Evolutionary conservation across 495 filamentous ascomycete genomes (phyloP), one percentile per base, ranked within the genome.

Genomic region (Podospora bellae-mahoneyi): DNA sequence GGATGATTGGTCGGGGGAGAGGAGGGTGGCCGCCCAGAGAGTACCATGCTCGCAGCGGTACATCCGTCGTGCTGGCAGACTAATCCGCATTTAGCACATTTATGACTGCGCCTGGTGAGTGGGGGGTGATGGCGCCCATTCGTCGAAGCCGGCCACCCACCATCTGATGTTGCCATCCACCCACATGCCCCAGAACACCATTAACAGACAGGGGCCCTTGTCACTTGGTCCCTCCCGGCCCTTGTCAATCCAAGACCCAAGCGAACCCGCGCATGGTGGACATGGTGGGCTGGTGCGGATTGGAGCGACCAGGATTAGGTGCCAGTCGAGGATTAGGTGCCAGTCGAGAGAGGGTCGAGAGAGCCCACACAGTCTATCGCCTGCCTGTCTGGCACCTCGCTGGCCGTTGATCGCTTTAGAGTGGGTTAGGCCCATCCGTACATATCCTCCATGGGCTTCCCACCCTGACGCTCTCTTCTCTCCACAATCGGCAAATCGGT

Each of bases 401-500:
- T 72, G 70, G 67, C 75, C 69, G 75, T 76, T 78, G 74, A 79
- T 77, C 76, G 77, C 63, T 69, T 74, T 71, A 68, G 55, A 19
- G 28, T 16, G 27, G 61, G 61, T 39, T 63, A 48, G 61, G 30
- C 19, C 61, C 32, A 63, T 77, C 75, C 72, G 72, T 82, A 83
- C 81, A 80, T 82, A 81, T 83, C 79, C 80, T 74, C 76, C 76
- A 73, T 76, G 76, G 81, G 80, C 74, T 77, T 79, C 79, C 81
- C 78, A 76, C 78, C 78, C 73, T 74, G 68, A 77, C 74, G 72
- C 71, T 77, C 77, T 71, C 76, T 78, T 70, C 61, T 76, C 72
- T 78, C 73, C 73, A 69, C 73, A 76, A 82, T 81, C 80, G 81
- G 80, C 79, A 80, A 77, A 82, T 78, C 77, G 75, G 79, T 83